These are phyloP conservation scores for Kazachstania martiniae DNA, from an alignment of 805 yeast genomes.

Conservation along the genomic window DNA sequence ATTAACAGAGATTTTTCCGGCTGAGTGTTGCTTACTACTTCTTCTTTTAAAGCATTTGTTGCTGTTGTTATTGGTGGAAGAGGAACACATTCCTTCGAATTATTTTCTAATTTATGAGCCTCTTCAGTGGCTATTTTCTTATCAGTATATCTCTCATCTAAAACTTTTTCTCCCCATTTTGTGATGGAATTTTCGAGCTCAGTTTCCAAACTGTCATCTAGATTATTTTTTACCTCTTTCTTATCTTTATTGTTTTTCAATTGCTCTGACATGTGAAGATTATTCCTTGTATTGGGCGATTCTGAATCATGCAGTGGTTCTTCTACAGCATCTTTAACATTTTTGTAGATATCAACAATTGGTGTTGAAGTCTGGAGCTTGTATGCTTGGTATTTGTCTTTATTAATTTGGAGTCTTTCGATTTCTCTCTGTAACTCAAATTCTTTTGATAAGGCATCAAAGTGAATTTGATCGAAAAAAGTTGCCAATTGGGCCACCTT, in stretches of 20 bases:
- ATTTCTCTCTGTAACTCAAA: constrained; percentile 78
- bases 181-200: constrained; percentile 25
- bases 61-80: constrained; percentile 14
- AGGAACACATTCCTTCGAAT: constrained; percentile 8
- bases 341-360: constrained; percentile 80
- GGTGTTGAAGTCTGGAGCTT: constrained; percentile 74
- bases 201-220: constrained; percentile 18
- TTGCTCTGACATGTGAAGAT: too few species aligned
- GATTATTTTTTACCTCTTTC: too few species aligned
- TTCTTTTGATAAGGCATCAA: constrained; percentile 72
- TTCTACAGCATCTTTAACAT: constrained; percentile 80
- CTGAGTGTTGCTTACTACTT: constrained; percentile 27
- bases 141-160: not conserved
- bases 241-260: constrained; percentile 2
- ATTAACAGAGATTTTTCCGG: constrained; percentile 69
- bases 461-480: constrained; percentile 63
- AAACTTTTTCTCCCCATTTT: constrained; percentile 16
- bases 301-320: constrained; percentile 31
- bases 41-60: constrained; percentile 17
- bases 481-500: constrained; percentile 57
- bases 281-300: constrained; percentile 1
- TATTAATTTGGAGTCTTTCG: constrained; percentile 55
- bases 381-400: constrained; percentile 50
- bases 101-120: too few species aligned
- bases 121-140: not conserved